These are phyloP conservation scores for Trichoderma sp. DNA, from an alignment of 2,329 filamentous ascomycete genomes.

Conservation along the genomic window DNA sequence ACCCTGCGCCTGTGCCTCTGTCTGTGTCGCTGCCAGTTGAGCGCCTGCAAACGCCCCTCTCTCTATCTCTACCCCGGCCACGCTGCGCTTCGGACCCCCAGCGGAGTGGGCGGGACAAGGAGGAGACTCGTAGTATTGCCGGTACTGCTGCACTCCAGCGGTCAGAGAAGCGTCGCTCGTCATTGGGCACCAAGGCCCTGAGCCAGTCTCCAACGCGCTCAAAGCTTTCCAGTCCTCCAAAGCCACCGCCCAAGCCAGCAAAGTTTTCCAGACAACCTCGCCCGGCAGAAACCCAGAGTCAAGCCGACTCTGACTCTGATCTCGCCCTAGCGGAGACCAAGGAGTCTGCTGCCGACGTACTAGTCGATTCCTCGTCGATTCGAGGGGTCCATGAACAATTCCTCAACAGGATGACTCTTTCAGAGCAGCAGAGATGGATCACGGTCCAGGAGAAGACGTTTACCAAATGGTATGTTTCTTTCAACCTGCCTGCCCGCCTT, in stretches of 20 bases:
- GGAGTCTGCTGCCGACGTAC: conserved; percentile 38
- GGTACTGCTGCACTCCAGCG: conserved; percentile 12
- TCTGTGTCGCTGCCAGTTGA: neutral
- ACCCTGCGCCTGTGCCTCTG: neutral
- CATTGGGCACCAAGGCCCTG: conserved; percentile 26
- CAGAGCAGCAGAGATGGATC: conserved; percentile 68
- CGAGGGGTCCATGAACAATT: conserved; percentile 53
- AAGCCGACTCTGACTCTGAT: conserved; percentile 2
- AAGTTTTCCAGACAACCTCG: conserved; percentile 17
- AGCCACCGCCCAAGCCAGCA: conserved; percentile 17
- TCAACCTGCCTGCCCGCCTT: neutral
- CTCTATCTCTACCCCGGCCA: conserved; percentile 20
- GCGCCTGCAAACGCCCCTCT: conserved; percentile 11
- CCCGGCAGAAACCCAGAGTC: neutral
- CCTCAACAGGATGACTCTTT: conserved; percentile 62
- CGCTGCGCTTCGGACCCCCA: conserved; percentile 14
- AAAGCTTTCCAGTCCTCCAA: conserved; percentile 19
- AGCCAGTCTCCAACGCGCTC: conserved; percentile 12
- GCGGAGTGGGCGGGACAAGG: conserved; percentile 19
- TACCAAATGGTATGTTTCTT: conserved; percentile 73
- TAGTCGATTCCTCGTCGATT: conserved; percentile 33
- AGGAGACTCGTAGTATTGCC: conserved; percentile 4
- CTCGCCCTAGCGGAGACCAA: conserved; percentile 38
- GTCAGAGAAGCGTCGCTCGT: conserved; percentile 21
- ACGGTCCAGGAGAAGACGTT: conserved; percentile 98